phyloP scores from a whole-genome alignment of 2,329 filamentous ascomycete species.

The Diplodia sapinea region DNA sequence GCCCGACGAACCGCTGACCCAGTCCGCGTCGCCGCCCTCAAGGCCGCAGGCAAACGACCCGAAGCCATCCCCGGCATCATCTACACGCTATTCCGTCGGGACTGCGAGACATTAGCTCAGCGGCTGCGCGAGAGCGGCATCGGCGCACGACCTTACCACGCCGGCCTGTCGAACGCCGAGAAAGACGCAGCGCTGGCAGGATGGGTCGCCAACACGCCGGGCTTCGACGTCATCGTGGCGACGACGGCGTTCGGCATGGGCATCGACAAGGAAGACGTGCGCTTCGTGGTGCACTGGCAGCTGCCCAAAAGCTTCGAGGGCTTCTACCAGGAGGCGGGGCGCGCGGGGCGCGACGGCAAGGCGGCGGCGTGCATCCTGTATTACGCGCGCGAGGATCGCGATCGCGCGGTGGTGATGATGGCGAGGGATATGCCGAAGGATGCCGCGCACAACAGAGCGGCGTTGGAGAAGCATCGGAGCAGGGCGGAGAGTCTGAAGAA shows the following conservation, averaged over 20 bases:
- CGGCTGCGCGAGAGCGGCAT: constrained; percentile 71
- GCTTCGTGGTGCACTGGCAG: constrained; percentile 94
- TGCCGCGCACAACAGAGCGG: constrained; percentile 44
- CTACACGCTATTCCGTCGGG: constrained; percentile 75
- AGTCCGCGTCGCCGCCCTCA: constrained; percentile 64
- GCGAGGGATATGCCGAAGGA: constrained; percentile 52
- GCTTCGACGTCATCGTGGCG: constrained; percentile 91
- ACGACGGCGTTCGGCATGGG: constrained; percentile 98
- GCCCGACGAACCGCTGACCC: constrained; percentile 67
- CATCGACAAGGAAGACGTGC: constrained; percentile 93
- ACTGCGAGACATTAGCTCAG: constrained; percentile 73
- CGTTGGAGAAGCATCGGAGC: constrained; percentile 40
- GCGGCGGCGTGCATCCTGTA: constrained; percentile 87
- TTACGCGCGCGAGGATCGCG: constrained; percentile 85
- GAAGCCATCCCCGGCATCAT: constrained; percentile 78
- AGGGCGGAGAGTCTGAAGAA: constrained; percentile 55
- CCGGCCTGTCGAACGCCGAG: constrained; percentile 67
- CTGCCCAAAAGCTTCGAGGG: constrained; percentile 93
- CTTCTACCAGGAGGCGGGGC: constrained; percentile 93
- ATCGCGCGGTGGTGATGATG: constrained; percentile 68
- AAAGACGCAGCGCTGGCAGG: constrained; percentile 73
- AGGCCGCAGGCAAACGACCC: constrained; percentile 58
- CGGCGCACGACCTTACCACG: constrained; percentile 75
- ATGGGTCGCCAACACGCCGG: constrained; percentile 74
- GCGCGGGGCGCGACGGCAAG: constrained; percentile 87